phyloP scores from a whole-genome alignment of 345 rosid genomes.

The Chamaenerion angustifolium region DNA sequence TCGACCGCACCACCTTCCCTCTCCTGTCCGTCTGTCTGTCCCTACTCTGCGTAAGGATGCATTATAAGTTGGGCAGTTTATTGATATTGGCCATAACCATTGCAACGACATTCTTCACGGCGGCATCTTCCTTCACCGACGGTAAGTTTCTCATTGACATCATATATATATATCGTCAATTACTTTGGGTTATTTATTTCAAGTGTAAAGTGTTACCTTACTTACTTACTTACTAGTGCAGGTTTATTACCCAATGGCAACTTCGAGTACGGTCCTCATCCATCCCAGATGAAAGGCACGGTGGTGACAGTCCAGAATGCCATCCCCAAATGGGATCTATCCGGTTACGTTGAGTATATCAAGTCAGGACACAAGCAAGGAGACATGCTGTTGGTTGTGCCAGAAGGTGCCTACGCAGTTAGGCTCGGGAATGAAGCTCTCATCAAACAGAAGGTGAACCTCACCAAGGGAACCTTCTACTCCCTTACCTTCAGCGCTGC shows the following conservation, averaged over 20 bases:
- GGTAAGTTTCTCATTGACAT: conserved; percentile 1
- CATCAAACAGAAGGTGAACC: conserved; percentile 42
- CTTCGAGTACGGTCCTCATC: conserved; percentile 59
- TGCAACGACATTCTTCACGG: background rate
- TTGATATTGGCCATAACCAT: background rate
- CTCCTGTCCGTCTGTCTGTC: background rate
- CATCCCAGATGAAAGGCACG: conserved; percentile 48
- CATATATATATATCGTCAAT: too few relatives aligned
- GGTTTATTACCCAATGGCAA: conserved; percentile 74
- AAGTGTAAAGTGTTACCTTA: too few relatives aligned
- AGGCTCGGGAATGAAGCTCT: conserved; percentile 70
- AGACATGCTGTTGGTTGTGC: conserved; percentile 70
- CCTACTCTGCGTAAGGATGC: too few relatives aligned
- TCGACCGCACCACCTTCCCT: background rate
- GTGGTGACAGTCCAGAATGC: conserved; percentile 29
- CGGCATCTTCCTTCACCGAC: conserved; percentile 3
- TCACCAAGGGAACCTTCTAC: conserved; percentile 28
- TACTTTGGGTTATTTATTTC: too few relatives aligned
- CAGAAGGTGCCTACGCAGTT: conserved; percentile 52
- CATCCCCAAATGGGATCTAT: conserved; percentile 50
- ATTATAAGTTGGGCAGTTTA: too few relatives aligned
- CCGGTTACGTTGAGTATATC: conserved; percentile 76
- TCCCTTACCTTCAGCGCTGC: conserved; percentile 67
- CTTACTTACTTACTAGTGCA: too few relatives aligned
- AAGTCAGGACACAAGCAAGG: conserved; percentile 77